Evolutionary conservation across 139 green algal species (phyloP).

Genomic region (Bryopsis sp.): DNA sequence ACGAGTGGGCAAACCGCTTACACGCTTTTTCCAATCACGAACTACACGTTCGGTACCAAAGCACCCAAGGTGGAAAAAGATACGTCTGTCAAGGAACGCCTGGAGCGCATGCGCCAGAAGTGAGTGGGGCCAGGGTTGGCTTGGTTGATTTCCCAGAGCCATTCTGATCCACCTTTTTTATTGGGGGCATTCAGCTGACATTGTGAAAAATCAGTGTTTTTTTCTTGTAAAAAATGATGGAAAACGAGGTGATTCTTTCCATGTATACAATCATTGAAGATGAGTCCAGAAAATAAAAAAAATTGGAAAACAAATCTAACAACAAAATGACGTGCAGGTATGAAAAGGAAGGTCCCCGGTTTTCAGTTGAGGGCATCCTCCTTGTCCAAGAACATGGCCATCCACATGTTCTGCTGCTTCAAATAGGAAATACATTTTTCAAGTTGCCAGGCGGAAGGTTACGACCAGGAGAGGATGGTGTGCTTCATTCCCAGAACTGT

Average conservation of each 20-base stretch:
- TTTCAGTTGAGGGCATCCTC: slow-evolving; percentile 79
- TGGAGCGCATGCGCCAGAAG: slow-evolving; percentile 70
- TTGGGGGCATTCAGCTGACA: background rate
- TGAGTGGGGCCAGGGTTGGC: slow-evolving; percentile 31
- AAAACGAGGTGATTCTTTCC: no score
- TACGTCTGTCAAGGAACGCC: slow-evolving; percentile 34
- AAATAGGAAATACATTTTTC: slow-evolving; percentile 67
- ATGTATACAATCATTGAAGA: no score
- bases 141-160: background rate
- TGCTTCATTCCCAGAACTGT: background rate
- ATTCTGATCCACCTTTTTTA: background rate
- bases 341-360: slow-evolving; percentile 63
- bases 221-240: no score
- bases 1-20: slow-evolving; percentile 40
- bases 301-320: no score
- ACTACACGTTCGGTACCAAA: slow-evolving; percentile 89
- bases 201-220: background rate
- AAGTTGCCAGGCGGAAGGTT: slow-evolving; percentile 83
- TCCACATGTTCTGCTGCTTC: slow-evolving; percentile 86
- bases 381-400: slow-evolving; percentile 87
- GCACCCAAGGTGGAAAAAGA: slow-evolving; percentile 70
- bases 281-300: no score
- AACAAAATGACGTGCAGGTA: slow-evolving; percentile 52
- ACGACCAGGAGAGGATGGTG: slow-evolving; percentile 83
- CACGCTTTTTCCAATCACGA: slow-evolving; percentile 66